These are phyloP conservation scores for Ophiostoma quercus DNA, from an alignment of 2,329 filamentous ascomycete species.

Conservation along the genomic window DNA sequence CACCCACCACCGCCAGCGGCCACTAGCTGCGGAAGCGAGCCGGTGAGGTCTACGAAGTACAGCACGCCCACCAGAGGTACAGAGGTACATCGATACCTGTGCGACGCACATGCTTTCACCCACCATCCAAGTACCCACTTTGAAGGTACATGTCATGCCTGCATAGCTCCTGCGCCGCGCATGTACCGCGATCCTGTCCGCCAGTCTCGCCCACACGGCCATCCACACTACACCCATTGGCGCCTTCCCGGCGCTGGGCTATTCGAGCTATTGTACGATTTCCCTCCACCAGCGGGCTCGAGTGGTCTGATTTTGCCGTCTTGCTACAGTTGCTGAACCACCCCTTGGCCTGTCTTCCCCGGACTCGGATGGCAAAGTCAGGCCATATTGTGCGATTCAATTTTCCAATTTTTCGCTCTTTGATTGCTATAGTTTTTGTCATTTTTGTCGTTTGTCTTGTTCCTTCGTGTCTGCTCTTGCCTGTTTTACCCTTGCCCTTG, in stretches of 20 bases:
- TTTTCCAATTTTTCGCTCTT: slow-evolving; percentile 9
- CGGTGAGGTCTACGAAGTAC: neutral
- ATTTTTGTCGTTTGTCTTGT: neutral
- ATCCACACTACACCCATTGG: slow-evolving; percentile 22
- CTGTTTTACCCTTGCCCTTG: neutral
- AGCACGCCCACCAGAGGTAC: neutral
- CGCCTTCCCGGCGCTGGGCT: slow-evolving; percentile 20
- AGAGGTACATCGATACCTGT: neutral
- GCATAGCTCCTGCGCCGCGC: neutral
- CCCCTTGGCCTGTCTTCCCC: slow-evolving; percentile 24
- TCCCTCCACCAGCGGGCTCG: slow-evolving; percentile 24
- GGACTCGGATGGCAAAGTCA: slow-evolving; percentile 26
- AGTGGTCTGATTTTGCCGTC: slow-evolving; percentile 29
- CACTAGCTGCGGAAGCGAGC: slow-evolving; percentile 3
- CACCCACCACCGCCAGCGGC: neutral
- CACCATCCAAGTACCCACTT: neutral
- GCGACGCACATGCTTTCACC: neutral
- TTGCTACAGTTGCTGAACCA: slow-evolving; percentile 26
- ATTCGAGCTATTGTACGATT: slow-evolving; percentile 28
- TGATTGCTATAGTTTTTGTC: neutral
- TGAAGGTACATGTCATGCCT: neutral
- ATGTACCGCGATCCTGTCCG: neutral
- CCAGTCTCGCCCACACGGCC: slow-evolving; percentile 15
- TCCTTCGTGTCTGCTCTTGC: neutral
- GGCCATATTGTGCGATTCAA: slow-evolving; percentile 26